Conservation (phyloP, 768 basidiomycete genomes). For the Hemileccinum rubropunctum region DNA sequence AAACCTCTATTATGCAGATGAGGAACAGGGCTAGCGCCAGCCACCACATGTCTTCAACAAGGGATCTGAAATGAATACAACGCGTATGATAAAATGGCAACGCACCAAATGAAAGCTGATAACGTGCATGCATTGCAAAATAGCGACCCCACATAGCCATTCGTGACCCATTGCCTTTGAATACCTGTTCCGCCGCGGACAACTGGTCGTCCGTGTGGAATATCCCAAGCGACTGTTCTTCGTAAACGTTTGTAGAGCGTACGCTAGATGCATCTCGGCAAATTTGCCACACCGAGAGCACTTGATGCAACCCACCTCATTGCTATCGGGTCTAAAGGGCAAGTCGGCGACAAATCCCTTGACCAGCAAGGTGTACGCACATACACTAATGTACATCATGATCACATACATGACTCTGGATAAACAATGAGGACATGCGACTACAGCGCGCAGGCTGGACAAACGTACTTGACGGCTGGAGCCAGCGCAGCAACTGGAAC, state of each 20-base stretch:
- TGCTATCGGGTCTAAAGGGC: constrained; percentile 65
- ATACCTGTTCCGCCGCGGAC: constrained; percentile 44
- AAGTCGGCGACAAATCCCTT: constrained; percentile 2
- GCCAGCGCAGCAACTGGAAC: constrained; percentile 72
- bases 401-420: constrained; percentile 77
- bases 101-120: constrained; percentile 88
- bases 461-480: constrained; percentile 80
- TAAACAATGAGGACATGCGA: not conserved
- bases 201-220: constrained; percentile 53
- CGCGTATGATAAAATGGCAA: not conserved
- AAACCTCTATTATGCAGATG: constrained; percentile 90
- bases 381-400: constrained; percentile 92
- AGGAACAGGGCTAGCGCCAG: constrained; percentile 78
- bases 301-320: constrained; percentile 52
- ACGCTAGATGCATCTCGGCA: constrained; percentile 47
- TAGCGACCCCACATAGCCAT: constrained; percentile 74
- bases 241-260: constrained; percentile 91
- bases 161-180: constrained; percentile 44
- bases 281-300: not conserved
- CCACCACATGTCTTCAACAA: constrained; percentile 94
- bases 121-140: constrained; percentile 76
- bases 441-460: not conserved
- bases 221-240: constrained; percentile 87
- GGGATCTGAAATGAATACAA: not conserved
- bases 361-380: constrained; percentile 42